These are phyloP conservation scores for Cladosporium sp. DNA, from an alignment of 2,329 filamentous ascomycete genomes.

Conservation along the genomic window DNA sequence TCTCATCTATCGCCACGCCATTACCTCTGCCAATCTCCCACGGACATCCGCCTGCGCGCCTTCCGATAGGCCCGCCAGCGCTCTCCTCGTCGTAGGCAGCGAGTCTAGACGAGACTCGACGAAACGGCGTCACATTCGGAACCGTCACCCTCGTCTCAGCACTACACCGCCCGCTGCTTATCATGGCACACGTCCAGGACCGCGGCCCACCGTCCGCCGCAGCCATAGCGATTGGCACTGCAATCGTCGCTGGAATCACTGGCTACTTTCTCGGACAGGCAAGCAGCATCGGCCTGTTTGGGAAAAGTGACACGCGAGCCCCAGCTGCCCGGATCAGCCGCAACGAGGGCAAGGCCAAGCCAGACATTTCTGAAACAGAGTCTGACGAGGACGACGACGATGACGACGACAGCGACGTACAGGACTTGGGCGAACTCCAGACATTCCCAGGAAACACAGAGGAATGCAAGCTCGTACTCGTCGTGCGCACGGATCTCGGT, in stretches of 20 bases:
- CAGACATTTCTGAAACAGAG: conserved; percentile 22
- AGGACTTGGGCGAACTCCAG: conserved; percentile 43
- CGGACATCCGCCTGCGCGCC: background rate
- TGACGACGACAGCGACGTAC: conserved; percentile 34
- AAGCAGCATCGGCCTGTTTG: conserved; percentile 68
- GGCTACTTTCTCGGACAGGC: conserved; percentile 70
- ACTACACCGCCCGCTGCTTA: conserved; percentile 5
- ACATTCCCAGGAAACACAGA: conserved; percentile 55
- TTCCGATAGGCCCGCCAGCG: background rate
- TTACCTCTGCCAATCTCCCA: conserved; percentile 9
- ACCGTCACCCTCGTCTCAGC: background rate
- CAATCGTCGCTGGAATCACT: conserved; percentile 66
- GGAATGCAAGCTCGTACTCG: conserved; percentile 90
- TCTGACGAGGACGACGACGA: conserved; percentile 33
- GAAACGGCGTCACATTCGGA: background rate
- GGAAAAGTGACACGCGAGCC: conserved; percentile 39
- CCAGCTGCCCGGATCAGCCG: conserved; percentile 11
- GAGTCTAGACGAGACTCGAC: background rate
- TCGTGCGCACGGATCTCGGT: conserved; percentile 87
- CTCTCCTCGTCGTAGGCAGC: background rate
- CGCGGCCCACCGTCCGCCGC: conserved; percentile 47
- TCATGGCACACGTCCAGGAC: conserved; percentile 27
- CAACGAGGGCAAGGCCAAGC: conserved; percentile 24
- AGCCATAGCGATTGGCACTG: conserved; percentile 66
- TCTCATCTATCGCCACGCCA: background rate